These are phyloP conservation scores for Ophiostoma sp. DNA, from an alignment of 2,329 filamentous ascomycete species.

Conservation along the genomic window DNA sequence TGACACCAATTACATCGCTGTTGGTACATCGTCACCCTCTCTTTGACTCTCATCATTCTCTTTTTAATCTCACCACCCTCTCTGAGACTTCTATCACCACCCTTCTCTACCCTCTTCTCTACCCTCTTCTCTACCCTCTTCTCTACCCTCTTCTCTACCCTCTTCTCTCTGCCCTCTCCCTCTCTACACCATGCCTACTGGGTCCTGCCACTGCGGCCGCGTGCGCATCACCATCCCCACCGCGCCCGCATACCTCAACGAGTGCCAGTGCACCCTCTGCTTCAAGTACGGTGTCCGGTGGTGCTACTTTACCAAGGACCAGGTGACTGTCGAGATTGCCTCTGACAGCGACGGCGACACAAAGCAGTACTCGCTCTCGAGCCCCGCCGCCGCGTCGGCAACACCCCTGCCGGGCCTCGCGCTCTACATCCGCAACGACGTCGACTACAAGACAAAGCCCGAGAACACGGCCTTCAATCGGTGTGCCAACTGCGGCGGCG, in stretches of 20 bases:
- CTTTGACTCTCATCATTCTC: neutral
- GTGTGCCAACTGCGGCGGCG: conserved; percentile 24
- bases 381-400: conserved; percentile 16
- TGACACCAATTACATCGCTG: neutral
- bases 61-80: neutral
- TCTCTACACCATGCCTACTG: conserved; percentile 1
- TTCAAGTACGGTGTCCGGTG: conserved; percentile 28
- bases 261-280: conserved; percentile 29
- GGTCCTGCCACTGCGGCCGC: conserved; percentile 28
- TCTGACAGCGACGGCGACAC: neutral
- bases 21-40: neutral
- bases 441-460: neutral
- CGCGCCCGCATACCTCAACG: conserved; percentile 24
- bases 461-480: conserved; percentile 14
- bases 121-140: neutral
- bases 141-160: neutral
- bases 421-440: conserved; percentile 15
- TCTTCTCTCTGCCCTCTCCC: neutral
- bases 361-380: neutral
- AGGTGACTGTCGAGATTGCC: conserved; percentile 1
- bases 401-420: conserved; percentile 14
- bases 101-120: neutral
- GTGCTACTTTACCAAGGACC: conserved; percentile 25
- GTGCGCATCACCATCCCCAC: conserved; percentile 24
- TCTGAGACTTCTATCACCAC: neutral